Evolutionary conservation across 805 yeast species (phyloP), one percentile per base, ranked within the genome.

Genomic region (Candida maris): DNA sequence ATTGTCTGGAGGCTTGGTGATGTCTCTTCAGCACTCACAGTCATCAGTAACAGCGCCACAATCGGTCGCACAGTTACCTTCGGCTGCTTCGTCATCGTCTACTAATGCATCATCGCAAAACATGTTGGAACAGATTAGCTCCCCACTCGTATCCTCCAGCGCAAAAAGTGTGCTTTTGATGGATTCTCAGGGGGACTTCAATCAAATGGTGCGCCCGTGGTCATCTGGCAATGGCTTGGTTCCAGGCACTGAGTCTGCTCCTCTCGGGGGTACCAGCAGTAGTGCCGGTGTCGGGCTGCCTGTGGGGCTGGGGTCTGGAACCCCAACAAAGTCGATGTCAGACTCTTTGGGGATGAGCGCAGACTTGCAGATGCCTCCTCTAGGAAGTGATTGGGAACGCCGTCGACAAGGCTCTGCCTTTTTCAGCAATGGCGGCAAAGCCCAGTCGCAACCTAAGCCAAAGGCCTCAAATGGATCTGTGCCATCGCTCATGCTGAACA

Each of bases 401-500:
- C 66, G 79, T 61, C 67, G 80, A 64, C 71, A 74, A 30, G 65
- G 73, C 8, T 71, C 78, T 22, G 71, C 73, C 12, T 75, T 75
- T 51, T 75, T 74, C 61, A 69, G 60, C 44, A 51, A 48, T 8
- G 28, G 28, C 8, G 14, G 8, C 10, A 32, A 20, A n/a, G 25
- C 37, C 6, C 14, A 35, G 4, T 17, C 38, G 18, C 41, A 38
- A 19, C 25, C 34, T 6, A 30, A 34, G n/a, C 37, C 42, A 14
- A 20, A 40, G 14, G 28, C 41, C 15, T 14, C 38, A 6, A 34
- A 31, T 21, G 51, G 46, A 48, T 23, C 51, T 19, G 27, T 37
- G 20, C 44, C 46, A 27, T 21, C 45, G 24, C 17, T 43, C 13
- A 16, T 50, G 21, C 19, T 46, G 30, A 48, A 37, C 30, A 47